Base-by-base conservation (phyloP, 2,329 filamentous ascomycete genomes). In the Penicillium palitans region DNA sequence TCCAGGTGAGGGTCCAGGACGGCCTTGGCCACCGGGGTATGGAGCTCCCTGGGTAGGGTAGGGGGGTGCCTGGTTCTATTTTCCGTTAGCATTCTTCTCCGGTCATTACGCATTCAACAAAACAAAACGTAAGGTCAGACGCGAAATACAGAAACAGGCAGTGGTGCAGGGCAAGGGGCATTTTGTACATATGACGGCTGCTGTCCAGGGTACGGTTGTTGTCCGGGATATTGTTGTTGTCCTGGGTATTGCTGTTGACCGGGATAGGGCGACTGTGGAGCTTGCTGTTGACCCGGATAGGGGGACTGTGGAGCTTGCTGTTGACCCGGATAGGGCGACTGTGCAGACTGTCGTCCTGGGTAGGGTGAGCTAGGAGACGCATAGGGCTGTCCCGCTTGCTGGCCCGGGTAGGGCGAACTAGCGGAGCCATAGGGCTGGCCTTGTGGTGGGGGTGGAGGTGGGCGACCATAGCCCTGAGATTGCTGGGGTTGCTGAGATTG, bases 401-500 rank as follows among this genome's bases (percentile, higher is more conserved):
- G 55, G 10, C 55, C 55, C 2, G 63, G 61, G 53, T 67, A 68
- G 13, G 63, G 62, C 59, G 71, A 72, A 59, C 69, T 70, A 63
- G 61, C 55, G 24, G 68, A 65, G 65, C 68, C 71, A 63, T 73
- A 75, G 57, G 69, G 67, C 59, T 75, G 72, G 53, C 67, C 66
- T 47, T 74, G 74, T 53, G 65, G 75, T 62, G 75, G 73, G 53
- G 77, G 74, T 41, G 72, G 76, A 44, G 78, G 75, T 21, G 76
- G 75, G 58, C 76, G 70, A 53, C 69, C 71, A 69, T 81, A 81
- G 41, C 68, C 69, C 60, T 74, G 66, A 29, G 64, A 47, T 42
- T 48, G 46, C 12, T 46, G 44, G 24, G 46, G 1, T 13, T 64
- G 64, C 12, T 46, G 44, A 35, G 46, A 1, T 19, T 64, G 64